Evolutionary conservation across 2,329 filamentous ascomycete species (phyloP).

Genomic region (Ascochyta koolunga): DNA sequence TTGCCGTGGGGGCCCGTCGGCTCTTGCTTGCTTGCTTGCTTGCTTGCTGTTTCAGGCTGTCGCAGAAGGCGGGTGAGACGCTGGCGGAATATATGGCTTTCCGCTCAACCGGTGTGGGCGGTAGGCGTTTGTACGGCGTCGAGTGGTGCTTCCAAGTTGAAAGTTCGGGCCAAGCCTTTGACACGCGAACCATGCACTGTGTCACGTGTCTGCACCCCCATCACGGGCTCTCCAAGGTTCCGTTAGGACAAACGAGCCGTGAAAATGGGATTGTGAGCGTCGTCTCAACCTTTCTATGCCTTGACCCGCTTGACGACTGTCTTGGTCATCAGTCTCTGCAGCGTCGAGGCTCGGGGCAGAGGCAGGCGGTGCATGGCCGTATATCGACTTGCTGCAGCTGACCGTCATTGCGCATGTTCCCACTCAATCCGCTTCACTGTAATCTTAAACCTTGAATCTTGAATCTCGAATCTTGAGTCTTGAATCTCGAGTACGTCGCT

Average conservation of each 20-base stretch:
- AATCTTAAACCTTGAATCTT: not conserved
- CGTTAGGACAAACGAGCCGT: not conserved
- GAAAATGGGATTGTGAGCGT: not conserved
- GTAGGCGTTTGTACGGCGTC: not conserved
- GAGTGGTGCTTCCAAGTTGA: constrained; percentile 7
- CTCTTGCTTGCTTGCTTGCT: not conserved
- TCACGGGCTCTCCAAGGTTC: not conserved
- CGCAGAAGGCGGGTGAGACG: constrained; percentile 5
- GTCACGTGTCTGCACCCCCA: constrained; percentile 13
- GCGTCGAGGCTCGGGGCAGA: not conserved
- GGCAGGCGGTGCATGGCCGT: not conserved
- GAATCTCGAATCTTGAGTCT: not conserved
- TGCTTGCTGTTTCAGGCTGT: not conserved
- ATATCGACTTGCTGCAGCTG: not conserved
- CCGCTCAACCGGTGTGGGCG: not conserved
- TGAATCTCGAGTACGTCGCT: not conserved
- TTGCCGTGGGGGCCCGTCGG: constrained; percentile 18
- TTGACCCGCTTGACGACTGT: not conserved
- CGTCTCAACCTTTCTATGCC: not conserved
- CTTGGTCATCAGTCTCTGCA: not conserved
- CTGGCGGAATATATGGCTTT: not conserved
- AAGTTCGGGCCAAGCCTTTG: constrained; percentile 14
- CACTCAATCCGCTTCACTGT: not conserved
- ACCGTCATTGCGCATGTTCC: not conserved
- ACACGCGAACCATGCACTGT: constrained; percentile 10